Conservation (phyloP, 2,329 filamentous ascomycete genomes). For the Cylindrodendrum hubeiense region DNA sequence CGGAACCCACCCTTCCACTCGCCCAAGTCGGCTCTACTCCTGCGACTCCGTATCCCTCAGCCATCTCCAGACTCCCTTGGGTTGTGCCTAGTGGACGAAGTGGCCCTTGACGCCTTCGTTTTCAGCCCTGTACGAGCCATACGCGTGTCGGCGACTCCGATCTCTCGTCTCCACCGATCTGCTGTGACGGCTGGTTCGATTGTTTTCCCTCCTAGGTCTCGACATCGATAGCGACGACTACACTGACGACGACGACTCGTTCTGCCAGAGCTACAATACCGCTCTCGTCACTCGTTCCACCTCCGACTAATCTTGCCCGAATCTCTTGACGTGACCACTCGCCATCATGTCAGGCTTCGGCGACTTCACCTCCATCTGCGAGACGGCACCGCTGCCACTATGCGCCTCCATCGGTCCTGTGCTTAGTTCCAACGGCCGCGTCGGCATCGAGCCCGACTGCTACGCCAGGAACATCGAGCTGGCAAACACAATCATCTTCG, state of each 20-base stretch:
- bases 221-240: neutral
- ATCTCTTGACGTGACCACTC: neutral
- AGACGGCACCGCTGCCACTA: conserved; percentile 85
- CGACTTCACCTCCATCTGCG: conserved; percentile 89
- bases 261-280: neutral
- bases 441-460: conserved; percentile 89
- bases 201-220: neutral
- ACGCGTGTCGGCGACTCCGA: neutral
- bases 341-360: conserved; percentile 83
- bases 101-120: neutral
- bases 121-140: neutral
- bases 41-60: neutral
- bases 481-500: conserved; percentile 98
- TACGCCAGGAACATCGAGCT: conserved; percentile 95
- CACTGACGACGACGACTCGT: conserved; percentile 1
- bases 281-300: neutral
- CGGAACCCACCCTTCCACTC: conserved; percentile 1
- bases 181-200: neutral
- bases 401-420: conserved; percentile 87
- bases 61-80: neutral
- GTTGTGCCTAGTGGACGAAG: neutral
- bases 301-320: neutral
- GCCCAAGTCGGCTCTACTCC: neutral
- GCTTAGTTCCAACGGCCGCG: conserved; percentile 73
- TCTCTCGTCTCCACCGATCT: neutral